Percentiles rank a stretch among this genome's conserved stretches.
phyloP scores from a whole-genome alignment of 306 rosid genomes.

The Rosa lucieae region DNA sequence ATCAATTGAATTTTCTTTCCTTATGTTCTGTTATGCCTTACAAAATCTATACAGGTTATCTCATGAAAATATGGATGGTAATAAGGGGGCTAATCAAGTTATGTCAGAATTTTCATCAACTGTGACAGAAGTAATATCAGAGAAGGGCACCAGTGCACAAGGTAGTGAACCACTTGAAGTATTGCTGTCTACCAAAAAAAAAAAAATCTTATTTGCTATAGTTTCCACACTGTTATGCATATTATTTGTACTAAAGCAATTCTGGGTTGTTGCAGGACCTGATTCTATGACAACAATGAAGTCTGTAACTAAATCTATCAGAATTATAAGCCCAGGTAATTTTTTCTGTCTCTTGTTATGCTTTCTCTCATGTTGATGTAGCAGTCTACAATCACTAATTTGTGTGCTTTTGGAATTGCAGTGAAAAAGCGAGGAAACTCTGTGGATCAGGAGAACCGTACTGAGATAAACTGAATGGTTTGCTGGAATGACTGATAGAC shows the following conservation, averaged over 20 bases:
- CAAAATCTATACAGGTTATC: constrained; percentile 39
- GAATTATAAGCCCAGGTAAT: constrained; percentile 73
- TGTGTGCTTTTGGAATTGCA: constrained; percentile 28
- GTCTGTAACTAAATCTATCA: constrained; percentile 59
- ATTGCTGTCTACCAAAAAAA: background rate
- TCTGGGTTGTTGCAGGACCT: constrained; percentile 39
- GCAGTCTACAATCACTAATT: constrained; percentile 5
- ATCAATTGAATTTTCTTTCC: constrained; percentile 8
- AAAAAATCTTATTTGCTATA: background rate
- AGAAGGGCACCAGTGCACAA: constrained; percentile 43
- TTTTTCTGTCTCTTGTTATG: background rate
- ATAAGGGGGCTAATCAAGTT: constrained; percentile 34
- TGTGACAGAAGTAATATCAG: constrained; percentile 48
- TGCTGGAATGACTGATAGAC: constrained; percentile 24
- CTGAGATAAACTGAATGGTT: constrained; percentile 23
- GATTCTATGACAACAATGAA: constrained; percentile 51
- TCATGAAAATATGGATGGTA: constrained; percentile 37
- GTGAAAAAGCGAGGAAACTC: constrained; percentile 37
- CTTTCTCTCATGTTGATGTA: background rate
- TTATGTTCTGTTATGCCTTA: constrained; percentile 21
- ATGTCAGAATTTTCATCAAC: constrained; percentile 60
- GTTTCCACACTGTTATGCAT: background rate
- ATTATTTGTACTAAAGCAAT: constrained; percentile 1
- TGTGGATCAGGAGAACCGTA: constrained; percentile 35
- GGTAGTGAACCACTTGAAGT: constrained; percentile 30